Evolutionary conservation across 495 filamentous ascomycete genomes (phyloP), one percentile per base, ranked within the genome.

Genomic region (Aspergillus incahuasiensis): DNA sequence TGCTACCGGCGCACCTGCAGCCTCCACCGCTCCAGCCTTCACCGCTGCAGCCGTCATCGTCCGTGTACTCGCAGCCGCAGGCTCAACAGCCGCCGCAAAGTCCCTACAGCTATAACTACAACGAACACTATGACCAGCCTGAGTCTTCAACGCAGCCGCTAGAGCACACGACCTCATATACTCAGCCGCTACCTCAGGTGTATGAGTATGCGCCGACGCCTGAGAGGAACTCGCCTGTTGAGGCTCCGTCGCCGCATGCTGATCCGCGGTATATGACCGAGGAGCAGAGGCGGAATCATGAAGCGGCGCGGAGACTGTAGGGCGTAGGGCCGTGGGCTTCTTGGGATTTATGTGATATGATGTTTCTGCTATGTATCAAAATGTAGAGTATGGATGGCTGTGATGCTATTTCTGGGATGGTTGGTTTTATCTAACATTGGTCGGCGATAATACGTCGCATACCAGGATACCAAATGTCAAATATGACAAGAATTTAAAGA

Each of bases 71-170:
- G 6, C 32, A 35, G 13, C 30, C 42, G 30, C 40, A 49, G 12
- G 7, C 16, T 18, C 39, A 24, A 35, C 56, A 53, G n/a, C 50
- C 22, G 11, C 6, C 48, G n/a, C 43, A 40, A 19, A 55, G 55
- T 20, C 56, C 59, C 15, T 57, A 60, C 38, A 50, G 43, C 30
- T 60, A 57, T 42, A 49, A 28, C 20, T 63, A 60, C 47, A 22
- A 46, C 1, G 57, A 55, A 11, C 43, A 52, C 16, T 61, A 58
- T 20, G 41, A 59, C 12, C 38, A 52, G n/a, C 51, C 51, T 13
- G 58, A 57, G 22, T 46, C 44, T n/a, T 35, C 57, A 22, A 53
- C 20, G 21, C 55, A 57, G 48, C 50, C 57, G 35, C 39, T 53
- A 42, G 62, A 64, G 45, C 50, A 55, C 20, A 34, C 62, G 3